Percentiles rank a stretch among this genome's conserved stretches.
These are phyloP conservation scores for Talaromyces sp. DNA, from an alignment of 2,329 filamentous ascomycete genomes.

Conservation along the genomic window DNA sequence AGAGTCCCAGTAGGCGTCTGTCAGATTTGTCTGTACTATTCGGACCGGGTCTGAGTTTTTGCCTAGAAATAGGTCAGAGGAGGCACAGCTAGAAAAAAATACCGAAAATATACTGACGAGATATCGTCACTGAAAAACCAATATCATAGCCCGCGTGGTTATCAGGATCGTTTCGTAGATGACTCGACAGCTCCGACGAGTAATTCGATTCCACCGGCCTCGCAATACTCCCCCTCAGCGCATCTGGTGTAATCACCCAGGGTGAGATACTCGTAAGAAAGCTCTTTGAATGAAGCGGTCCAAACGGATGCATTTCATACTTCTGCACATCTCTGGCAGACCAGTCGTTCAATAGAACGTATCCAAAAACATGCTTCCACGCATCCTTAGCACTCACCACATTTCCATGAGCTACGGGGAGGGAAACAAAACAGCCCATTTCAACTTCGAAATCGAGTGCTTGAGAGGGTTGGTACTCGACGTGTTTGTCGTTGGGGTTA, in stretches of 20 bases:
- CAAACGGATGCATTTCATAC: conserved; percentile 58
- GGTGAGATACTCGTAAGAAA: conserved; percentile 59
- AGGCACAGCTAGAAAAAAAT: not conserved
- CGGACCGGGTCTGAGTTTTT: not conserved
- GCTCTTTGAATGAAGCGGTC: conserved; percentile 59
- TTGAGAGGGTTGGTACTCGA: conserved; percentile 37
- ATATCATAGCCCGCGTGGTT: conserved; percentile 13
- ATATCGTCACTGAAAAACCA: conserved; percentile 4
- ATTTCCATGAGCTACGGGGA: conserved; percentile 39
- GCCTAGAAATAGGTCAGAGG: not conserved
- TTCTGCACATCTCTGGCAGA: conserved; percentile 58
- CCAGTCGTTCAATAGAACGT: conserved; percentile 63
- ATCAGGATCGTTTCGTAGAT: conserved; percentile 3
- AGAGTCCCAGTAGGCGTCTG: conserved; percentile 10
- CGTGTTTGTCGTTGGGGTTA: not conserved
- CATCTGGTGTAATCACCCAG: conserved; percentile 59
- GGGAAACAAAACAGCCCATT: conserved; percentile 46
- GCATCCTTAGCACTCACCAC: conserved; percentile 43
- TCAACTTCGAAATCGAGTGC: conserved; percentile 52
- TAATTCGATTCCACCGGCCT: not conserved
- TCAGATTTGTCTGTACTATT: conserved; percentile 1
- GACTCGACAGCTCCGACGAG: not conserved
- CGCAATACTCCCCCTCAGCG: conserved; percentile 33
- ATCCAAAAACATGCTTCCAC: conserved; percentile 55
- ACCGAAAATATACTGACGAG: not conserved